Conservation (phyloP, 208 protist genomes). For the Naegleria gruberi region DNA sequence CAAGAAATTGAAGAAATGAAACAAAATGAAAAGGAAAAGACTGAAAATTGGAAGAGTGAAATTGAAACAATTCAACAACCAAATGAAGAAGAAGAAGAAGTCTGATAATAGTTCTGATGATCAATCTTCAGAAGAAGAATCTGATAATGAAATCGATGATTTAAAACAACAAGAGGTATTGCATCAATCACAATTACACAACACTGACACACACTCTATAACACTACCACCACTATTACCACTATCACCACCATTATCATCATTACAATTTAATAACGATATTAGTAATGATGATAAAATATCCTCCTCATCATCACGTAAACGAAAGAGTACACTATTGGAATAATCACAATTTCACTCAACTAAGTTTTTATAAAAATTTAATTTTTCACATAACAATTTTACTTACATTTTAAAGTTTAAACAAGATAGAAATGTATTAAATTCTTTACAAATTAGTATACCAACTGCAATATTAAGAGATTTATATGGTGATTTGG, state of each 20-base stretch:
- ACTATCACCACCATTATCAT: neutral
- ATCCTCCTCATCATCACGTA: neutral
- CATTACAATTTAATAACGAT: neutral
- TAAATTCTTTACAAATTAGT: neutral
- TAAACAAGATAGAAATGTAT: neutral
- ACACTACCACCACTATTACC: neutral
- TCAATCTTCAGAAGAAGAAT: neutral
- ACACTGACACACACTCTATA: neutral
- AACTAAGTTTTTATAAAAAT: neutral
- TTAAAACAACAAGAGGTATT: neutral
- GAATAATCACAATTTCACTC: neutral
- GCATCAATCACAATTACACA: neutral
- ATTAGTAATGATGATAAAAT: neutral
- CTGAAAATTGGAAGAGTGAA: slow-evolving; percentile 9
- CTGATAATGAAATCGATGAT: neutral
- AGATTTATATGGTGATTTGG: neutral
- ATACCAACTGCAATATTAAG: neutral
- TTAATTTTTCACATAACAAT: neutral
- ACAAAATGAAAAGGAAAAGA: neutral
- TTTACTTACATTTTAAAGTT: too few relatives aligned
- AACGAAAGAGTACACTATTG: neutral
- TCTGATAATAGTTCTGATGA: neutral
- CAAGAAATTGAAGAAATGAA: slow-evolving; percentile 1
- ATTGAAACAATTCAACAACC: neutral
- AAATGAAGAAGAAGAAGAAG: neutral